Base-by-base conservation (phyloP, 179 eudicot species). In the Beta corolliflora region DNA sequence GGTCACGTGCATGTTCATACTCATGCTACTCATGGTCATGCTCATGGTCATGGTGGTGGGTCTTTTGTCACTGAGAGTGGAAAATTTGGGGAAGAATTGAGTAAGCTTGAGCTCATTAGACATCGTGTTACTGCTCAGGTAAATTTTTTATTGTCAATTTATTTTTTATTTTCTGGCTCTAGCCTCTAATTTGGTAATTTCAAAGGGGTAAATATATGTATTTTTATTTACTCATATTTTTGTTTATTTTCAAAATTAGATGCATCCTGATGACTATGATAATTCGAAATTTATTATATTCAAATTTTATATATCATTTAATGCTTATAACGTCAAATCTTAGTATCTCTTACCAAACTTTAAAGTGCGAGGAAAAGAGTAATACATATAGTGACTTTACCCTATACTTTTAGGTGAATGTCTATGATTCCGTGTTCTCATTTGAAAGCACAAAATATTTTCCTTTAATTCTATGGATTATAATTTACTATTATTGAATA, bases 111-210 rank as follows among this genome's bases (percentile, higher is more conserved):
- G 1, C 85, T 87, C 19, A 77, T 87, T 73, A 77, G 85, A 61
- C 89, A 87, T 79, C 89, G 89, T 36, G 82, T 87, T n/a, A 87
- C 89, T n/a, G 83, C 89, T 73, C 87, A 87, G 85, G 89, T 87
- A 70, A 73, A 31, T 12, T 11, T 52, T 9, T 21, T 11, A 2
- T 12, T 3, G 12, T 67, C 21, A 5, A 41, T 46, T 53, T 67
- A n/a, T 11, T 4, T 29, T 46, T 52, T 25, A 3, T 53, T 11
- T 16, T 23, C 5, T 44, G 58, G 1, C n/a, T n/a, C n/a, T n/a
- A n/a, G n/a, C n/a, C 45, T 45, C 41, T 1, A 65, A 31, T 19
- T 60, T 60, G 8, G 10, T 60, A 60, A 19, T 60, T 60, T 60
- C 4, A 60, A 9, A 18, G 64, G 64, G 64, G 41, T 60, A n/a